phyloP scores from a whole-genome alignment of 805 yeast species.

The Ogataea ganodermae region DNA sequence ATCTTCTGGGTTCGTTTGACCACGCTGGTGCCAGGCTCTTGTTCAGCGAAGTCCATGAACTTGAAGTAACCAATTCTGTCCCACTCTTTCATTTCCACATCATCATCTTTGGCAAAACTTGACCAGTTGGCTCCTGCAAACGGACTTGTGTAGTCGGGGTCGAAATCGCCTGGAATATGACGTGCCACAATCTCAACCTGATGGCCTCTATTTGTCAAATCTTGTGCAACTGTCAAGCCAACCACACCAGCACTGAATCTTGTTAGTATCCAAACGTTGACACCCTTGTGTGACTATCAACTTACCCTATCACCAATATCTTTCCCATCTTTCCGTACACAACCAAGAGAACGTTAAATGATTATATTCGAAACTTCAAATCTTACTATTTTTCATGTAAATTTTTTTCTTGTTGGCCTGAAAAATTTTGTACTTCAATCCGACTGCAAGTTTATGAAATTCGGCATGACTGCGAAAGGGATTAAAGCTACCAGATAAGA shows the following conservation, averaged over 20 bases:
- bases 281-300: not conserved
- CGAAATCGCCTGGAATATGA: constrained; percentile 58
- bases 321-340: too few relatives aligned
- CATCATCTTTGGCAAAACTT: constrained; percentile 54
- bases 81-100: constrained; percentile 32
- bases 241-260: constrained; percentile 43
- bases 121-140: constrained; percentile 76
- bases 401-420: too few relatives aligned
- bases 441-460: too few relatives aligned
- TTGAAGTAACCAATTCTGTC: constrained; percentile 53
- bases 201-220: constrained; percentile 42
- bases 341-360: too few relatives aligned
- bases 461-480: too few relatives aligned
- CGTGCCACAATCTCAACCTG: constrained; percentile 45
- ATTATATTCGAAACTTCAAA: too few relatives aligned
- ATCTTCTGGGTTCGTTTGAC: constrained; percentile 22
- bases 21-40: constrained; percentile 55
- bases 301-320: constrained; percentile 17
- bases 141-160: constrained; percentile 57
- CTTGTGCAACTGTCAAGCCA: constrained; percentile 54
- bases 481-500: too few relatives aligned
- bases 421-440: too few relatives aligned
- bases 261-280: not conserved
- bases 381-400: too few relatives aligned
- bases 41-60: constrained; percentile 46